phyloP scores from a whole-genome alignment of 192 early-diverging fungal species.

The Podila horticola region DNA sequence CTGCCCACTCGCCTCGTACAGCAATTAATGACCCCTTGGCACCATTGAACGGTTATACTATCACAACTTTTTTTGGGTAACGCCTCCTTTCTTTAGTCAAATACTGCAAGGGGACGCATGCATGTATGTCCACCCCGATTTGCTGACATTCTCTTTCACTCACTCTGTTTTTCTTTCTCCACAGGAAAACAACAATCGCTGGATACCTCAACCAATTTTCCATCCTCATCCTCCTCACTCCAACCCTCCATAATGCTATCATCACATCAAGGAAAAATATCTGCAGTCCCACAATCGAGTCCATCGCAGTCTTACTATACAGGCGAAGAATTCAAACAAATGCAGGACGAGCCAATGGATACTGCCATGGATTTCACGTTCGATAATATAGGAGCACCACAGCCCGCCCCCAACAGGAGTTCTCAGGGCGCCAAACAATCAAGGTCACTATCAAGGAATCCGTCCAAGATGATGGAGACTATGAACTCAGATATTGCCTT shows the following conservation, averaged over 20 bases:
- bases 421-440: neutral
- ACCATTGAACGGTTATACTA: neutral
- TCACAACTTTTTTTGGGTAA: neutral
- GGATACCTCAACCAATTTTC: neutral
- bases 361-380: neutral
- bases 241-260: conserved; percentile 27
- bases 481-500: neutral
- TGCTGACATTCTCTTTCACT: neutral
- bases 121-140: neutral
- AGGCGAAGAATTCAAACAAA: neutral
- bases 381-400: neutral
- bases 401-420: neutral
- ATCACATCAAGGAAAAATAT: conserved; percentile 34
- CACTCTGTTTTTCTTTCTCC: neutral
- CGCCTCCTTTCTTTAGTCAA: neutral
- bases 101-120: neutral
- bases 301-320: conserved; percentile 11
- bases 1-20: neutral
- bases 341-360: conserved; percentile 18
- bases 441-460: neutral
- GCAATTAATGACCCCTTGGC: neutral
- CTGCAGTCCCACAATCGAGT: conserved; percentile 5
- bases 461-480: neutral
- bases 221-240: neutral
- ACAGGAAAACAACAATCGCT: neutral